Percentiles rank a stretch among this genome's conserved stretches.
Evolutionary conservation across 2,329 filamentous ascomycete genomes (phyloP).

Genomic region (Dothistroma septosporum): DNA sequence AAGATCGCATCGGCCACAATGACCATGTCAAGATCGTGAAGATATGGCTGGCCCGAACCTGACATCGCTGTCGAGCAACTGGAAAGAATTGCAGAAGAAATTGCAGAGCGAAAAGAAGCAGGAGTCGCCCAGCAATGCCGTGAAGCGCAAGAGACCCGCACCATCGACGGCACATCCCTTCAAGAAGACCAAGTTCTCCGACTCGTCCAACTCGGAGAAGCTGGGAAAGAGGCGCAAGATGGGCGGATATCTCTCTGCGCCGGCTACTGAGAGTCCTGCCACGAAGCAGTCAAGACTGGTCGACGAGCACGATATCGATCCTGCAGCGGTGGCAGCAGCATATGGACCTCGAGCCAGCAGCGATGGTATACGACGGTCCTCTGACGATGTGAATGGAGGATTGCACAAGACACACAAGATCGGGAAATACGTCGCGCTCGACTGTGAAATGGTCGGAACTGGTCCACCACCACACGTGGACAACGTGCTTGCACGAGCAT

Average conservation of each 20-base stretch:
- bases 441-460: conserved; percentile 98
- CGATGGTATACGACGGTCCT: conserved; percentile 55
- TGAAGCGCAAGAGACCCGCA: conserved; percentile 35
- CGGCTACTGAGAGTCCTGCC: conserved; percentile 45
- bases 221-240: conserved; percentile 42
- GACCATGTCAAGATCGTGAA: conserved; percentile 16
- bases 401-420: conserved; percentile 56
- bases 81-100: conserved; percentile 70
- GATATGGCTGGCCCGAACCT: conserved; percentile 38
- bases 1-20: neutral
- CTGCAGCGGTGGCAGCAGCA: conserved; percentile 58
- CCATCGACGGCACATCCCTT: conserved; percentile 13
- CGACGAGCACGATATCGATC: conserved; percentile 48
- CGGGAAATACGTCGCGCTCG: conserved; percentile 87
- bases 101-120: conserved; percentile 38
- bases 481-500: conserved; percentile 79
- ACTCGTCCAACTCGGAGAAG: conserved; percentile 9
- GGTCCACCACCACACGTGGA: conserved; percentile 62
- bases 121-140: conserved; percentile 29
- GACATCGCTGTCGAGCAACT: conserved; percentile 55
- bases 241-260: conserved; percentile 43
- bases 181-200: conserved; percentile 24
- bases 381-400: conserved; percentile 44
- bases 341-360: conserved; percentile 59
- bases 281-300: conserved; percentile 42